phyloP scores from a whole-genome alignment of 768 basidiomycete genomes.

The Strobilomyces confusus region DNA sequence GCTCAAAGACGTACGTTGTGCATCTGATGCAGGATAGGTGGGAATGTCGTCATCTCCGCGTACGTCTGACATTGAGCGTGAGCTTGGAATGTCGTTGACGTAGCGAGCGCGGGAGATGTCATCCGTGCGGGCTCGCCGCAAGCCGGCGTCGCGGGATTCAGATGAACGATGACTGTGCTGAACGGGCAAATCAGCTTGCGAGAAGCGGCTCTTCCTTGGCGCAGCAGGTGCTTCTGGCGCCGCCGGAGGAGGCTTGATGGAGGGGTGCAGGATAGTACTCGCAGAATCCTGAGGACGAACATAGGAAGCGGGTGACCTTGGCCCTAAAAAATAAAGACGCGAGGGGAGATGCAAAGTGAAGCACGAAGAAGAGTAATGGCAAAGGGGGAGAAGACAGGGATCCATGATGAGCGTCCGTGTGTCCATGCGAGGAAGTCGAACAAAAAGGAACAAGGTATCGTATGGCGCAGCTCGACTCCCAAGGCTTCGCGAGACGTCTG shows the following conservation, averaged over 20 bases:
- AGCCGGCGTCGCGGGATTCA: constrained; percentile 14
- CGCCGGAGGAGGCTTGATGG: constrained; percentile 16
- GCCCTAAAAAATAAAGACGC: constrained; percentile 40
- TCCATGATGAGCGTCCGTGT: constrained; percentile 41
- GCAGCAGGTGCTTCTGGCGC: constrained; percentile 4
- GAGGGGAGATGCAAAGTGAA: constrained; percentile 27
- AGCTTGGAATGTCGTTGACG: constrained; percentile 17
- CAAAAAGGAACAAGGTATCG: constrained; percentile 30
- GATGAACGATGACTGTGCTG: constrained; percentile 12
- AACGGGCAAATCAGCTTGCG: constrained; percentile 15
- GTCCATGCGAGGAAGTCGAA: constrained; percentile 39
- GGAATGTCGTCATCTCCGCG: constrained; percentile 19
- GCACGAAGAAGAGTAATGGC: constrained; percentile 27
- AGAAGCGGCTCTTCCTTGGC: constrained; percentile 22
- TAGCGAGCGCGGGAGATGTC: constrained; percentile 12
- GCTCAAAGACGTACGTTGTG: constrained; percentile 37
- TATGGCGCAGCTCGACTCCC: constrained; percentile 39
- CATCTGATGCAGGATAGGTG: constrained; percentile 24
- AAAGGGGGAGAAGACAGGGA: constrained; percentile 31
- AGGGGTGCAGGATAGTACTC: constrained; percentile 5
- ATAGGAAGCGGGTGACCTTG: constrained; percentile 34
- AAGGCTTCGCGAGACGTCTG: constrained; percentile 43
- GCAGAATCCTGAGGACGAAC: constrained; percentile 27
- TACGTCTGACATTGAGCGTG: constrained; percentile 16
- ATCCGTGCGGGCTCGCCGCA: constrained; percentile 19